Evolutionary conservation across 2,329 filamentous ascomycete species (phyloP).

Genomic region (Drechslerella coelobrocha): DNA sequence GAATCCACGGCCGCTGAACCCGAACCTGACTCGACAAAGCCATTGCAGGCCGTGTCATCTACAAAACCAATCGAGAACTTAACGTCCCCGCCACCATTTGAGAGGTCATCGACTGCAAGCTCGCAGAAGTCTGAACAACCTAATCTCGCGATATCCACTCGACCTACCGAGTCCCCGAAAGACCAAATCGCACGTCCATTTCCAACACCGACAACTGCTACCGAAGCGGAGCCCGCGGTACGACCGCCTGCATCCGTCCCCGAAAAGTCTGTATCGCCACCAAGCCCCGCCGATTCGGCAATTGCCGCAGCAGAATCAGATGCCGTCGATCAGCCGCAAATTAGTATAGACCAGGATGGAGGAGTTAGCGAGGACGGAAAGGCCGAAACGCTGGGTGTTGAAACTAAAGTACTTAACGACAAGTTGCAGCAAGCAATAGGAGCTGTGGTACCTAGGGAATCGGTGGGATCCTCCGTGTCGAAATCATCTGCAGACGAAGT

Average conservation of each 20-base stretch:
- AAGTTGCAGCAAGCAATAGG: neutral
- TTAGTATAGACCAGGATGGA: neutral
- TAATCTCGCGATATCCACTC: constrained; percentile 45
- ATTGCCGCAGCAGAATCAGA: neutral
- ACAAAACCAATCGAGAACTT: constrained; percentile 36
- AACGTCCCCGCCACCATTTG: constrained; percentile 24
- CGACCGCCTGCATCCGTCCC: constrained; percentile 22
- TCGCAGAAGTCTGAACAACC: constrained; percentile 44
- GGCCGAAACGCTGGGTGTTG: constrained; percentile 18
- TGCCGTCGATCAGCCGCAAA: neutral
- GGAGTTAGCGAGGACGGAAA: constrained; percentile 3
- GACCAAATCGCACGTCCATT: constrained; percentile 40
- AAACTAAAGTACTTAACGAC: neutral
- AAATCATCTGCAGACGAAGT: constrained; percentile 29
- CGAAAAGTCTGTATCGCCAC: constrained; percentile 35
- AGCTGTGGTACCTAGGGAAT: neutral
- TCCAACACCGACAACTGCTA: constrained; percentile 45
- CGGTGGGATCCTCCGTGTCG: neutral
- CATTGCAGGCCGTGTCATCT: constrained; percentile 22
- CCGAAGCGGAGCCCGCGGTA: constrained; percentile 25
- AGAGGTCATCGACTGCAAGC: neutral
- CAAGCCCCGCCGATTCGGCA: constrained; percentile 42
- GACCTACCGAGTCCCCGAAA: constrained; percentile 20
- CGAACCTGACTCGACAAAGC: constrained; percentile 17
- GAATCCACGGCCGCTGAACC: constrained; percentile 13